Conservation (phyloP, 2,329 filamentous ascomycete genomes). For the Colletotrichum lentis region DNA sequence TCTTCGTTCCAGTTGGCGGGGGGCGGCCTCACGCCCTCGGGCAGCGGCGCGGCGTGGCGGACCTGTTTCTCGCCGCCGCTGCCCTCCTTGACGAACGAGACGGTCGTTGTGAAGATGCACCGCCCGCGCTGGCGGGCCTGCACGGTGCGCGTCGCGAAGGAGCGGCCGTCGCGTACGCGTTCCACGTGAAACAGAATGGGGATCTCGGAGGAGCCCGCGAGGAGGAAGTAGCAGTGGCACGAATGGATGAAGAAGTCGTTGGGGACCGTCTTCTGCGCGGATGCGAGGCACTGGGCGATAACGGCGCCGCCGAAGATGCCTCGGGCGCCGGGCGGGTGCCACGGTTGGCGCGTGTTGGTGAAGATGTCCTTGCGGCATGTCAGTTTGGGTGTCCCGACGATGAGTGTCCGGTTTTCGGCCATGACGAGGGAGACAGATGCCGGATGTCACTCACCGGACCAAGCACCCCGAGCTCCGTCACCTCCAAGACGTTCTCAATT, state of each 20-base stretch:
- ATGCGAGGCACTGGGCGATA: constrained; percentile 89
- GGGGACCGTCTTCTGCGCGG: constrained; percentile 87
- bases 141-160: constrained; percentile 92
- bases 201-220: constrained; percentile 83
- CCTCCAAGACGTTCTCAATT: constrained; percentile 89
- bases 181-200: constrained; percentile 96
- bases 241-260: constrained; percentile 84
- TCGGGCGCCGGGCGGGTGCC: constrained; percentile 90
- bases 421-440: too few species aligned
- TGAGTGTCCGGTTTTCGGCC: background rate
- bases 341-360: constrained; percentile 90
- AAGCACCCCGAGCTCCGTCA: constrained; percentile 80
- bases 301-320: constrained; percentile 94
- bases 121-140: constrained; percentile 88
- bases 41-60: constrained; percentile 71
- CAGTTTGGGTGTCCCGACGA: background rate
- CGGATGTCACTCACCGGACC: constrained; percentile 66
- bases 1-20: constrained; percentile 52
- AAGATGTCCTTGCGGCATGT: constrained; percentile 77
- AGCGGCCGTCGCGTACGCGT: constrained; percentile 86
- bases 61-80: constrained; percentile 63
- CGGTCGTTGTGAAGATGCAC: constrained; percentile 94
- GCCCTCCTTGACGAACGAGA: constrained; percentile 81
- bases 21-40: constrained; percentile 52
- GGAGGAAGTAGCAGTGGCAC: constrained; percentile 99